A percentile compares a stretch with the other conserved stretches of the same genome.
phyloP scores from a whole-genome alignment of 139 green algal species.

The Closterium sp. region DNA sequence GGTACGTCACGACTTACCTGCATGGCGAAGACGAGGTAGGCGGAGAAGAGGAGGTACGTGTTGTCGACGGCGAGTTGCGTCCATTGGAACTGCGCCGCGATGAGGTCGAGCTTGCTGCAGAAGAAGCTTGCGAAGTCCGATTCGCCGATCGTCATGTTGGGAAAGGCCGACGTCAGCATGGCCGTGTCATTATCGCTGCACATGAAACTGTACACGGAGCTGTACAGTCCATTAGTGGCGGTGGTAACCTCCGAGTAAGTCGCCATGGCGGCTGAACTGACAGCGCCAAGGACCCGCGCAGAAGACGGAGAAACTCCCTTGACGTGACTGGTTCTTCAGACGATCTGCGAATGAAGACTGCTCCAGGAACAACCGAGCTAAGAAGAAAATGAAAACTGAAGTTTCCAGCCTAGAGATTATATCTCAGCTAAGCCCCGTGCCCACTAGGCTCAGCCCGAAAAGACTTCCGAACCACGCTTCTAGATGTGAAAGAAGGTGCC shows the following conservation, averaged over 20 bases:
- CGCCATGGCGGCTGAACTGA: neutral
- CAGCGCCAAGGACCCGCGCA: no score
- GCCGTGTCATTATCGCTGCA: neutral
- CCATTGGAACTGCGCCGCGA: slow-evolving; percentile 34
- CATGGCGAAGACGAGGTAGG: slow-evolving; percentile 82
- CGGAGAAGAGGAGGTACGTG: slow-evolving; percentile 63
- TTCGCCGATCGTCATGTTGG: neutral
- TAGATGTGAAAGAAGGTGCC: neutral
- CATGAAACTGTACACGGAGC: neutral
- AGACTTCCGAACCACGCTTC: neutral
- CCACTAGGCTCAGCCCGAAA: neutral
- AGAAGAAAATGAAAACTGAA: neutral
- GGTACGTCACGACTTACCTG: slow-evolving; percentile 51
- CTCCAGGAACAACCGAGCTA: neutral
- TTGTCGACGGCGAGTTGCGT: slow-evolving; percentile 38
- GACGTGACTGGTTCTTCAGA: neutral
- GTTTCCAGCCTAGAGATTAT: neutral
- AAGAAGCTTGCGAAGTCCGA: neutral
- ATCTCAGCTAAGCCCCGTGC: neutral
- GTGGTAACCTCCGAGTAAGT: neutral
- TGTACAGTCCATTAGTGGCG: neutral
- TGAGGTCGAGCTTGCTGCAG: slow-evolving; percentile 19
- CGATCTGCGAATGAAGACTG: neutral
- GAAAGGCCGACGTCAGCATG: neutral
- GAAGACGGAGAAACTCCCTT: no score